These are phyloP conservation scores for Hypsizygus marmoreus DNA, from an alignment of 768 basidiomycete species.

Conservation along the genomic window DNA sequence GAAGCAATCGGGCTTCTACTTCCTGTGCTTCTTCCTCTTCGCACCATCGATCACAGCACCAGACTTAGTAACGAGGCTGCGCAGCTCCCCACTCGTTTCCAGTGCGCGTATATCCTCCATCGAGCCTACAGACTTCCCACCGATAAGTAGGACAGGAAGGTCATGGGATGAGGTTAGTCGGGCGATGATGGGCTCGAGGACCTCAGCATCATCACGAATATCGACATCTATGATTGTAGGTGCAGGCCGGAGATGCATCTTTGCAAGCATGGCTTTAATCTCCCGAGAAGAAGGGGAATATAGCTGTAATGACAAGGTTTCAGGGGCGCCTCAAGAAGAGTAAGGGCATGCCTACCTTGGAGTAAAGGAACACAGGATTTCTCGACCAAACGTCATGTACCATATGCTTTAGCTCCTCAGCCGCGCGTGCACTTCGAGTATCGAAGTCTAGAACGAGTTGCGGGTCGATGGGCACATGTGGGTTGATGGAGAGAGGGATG, in stretches of 20 bases:
- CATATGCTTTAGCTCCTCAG: slow-evolving; percentile 59
- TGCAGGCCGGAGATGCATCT: slow-evolving; percentile 58
- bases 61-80: slow-evolving; percentile 48
- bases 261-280: slow-evolving; percentile 57
- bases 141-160: slow-evolving; percentile 70
- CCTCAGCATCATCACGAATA: slow-evolving; percentile 66
- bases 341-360: slow-evolving; percentile 50
- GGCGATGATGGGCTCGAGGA: slow-evolving; percentile 60
- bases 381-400: slow-evolving; percentile 69
- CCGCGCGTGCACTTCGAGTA: slow-evolving; percentile 61
- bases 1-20: slow-evolving; percentile 17
- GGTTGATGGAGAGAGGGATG: slow-evolving; percentile 67
- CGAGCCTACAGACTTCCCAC: slow-evolving; percentile 58
- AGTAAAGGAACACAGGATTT: slow-evolving; percentile 75
- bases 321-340: slow-evolving; percentile 6
- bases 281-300: slow-evolving; percentile 70
- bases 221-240: slow-evolving; percentile 76
- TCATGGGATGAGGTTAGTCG: slow-evolving; percentile 58
- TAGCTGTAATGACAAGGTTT: slow-evolving; percentile 36
- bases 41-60: slow-evolving; percentile 58
- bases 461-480: slow-evolving; percentile 68
- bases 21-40: slow-evolving; percentile 56
- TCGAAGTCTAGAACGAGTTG: slow-evolving; percentile 85
- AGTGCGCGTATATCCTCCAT: slow-evolving; percentile 55
- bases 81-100: slow-evolving; percentile 51